Evolutionary conservation across 495 filamentous ascomycete genomes (phyloP).

Genomic region (Zalerion maritima): DNA sequence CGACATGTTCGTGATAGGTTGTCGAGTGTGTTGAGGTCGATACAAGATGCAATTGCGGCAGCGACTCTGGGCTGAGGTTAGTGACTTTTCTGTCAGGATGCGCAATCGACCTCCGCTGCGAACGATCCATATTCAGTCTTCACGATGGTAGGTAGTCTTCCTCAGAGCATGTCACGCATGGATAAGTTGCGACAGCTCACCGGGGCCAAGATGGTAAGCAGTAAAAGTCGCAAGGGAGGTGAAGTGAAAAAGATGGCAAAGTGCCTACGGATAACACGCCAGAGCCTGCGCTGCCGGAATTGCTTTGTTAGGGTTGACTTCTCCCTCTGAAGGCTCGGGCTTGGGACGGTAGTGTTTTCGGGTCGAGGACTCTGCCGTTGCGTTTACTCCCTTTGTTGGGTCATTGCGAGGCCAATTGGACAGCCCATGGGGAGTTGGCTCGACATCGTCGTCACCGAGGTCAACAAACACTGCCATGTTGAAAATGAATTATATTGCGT

Average conservation of each 20-base stretch:
- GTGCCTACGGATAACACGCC: conserved; percentile 75
- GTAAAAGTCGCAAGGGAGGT: conserved; percentile 6
- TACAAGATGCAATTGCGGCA: conserved; percentile 51
- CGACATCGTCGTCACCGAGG: conserved; percentile 40
- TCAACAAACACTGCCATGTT: conserved; percentile 53
- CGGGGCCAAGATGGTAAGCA: conserved; percentile 13
- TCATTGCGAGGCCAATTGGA: conserved; percentile 2
- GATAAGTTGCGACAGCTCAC: conserved; percentile 8
- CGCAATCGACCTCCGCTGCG: conserved; percentile 3
- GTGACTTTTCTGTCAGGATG: conserved; percentile 13
- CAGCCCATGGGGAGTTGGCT: conserved; percentile 16
- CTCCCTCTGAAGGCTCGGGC: conserved; percentile 12
- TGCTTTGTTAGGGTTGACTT: conserved; percentile 3
- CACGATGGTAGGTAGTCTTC: conserved; percentile 1
- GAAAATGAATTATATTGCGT: too few species aligned
- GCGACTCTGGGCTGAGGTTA: conserved; percentile 45
- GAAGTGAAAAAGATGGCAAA: conserved; percentile 19
- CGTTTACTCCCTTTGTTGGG: conserved; percentile 2
- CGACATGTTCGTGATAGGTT: conserved; percentile 66
- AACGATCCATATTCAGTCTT: conserved; percentile 2
- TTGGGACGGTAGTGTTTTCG: conserved; percentile 7
- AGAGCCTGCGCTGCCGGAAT: conserved; percentile 42
- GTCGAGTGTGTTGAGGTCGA: conserved; percentile 79
- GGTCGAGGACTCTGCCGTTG: neutral
- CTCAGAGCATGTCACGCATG: conserved; percentile 6